Evolutionary conservation across 2,329 filamentous ascomycete species (phyloP).

Genomic region (Phyllosticta ampelicida): DNA sequence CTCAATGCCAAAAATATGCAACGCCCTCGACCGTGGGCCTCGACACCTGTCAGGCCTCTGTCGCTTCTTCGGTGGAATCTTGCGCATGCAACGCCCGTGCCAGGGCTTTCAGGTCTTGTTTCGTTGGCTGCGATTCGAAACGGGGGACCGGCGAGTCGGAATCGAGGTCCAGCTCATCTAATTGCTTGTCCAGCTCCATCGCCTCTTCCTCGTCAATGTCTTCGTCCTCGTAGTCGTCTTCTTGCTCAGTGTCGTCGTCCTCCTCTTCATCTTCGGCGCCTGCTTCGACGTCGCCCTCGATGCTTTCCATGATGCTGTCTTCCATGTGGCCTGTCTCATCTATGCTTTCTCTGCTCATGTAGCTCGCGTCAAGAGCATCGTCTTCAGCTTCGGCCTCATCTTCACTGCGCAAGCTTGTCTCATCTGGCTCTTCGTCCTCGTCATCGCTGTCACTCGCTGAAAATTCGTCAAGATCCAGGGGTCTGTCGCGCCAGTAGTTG

Average conservation of each 20-base stretch:
- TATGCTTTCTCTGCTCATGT: slow-evolving; percentile 42
- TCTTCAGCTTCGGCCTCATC: slow-evolving; percentile 39
- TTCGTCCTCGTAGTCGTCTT: slow-evolving; percentile 18
- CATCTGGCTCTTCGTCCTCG: slow-evolving; percentile 39
- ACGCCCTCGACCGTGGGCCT: not conserved
- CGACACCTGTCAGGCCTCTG: not conserved
- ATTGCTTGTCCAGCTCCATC: slow-evolving; percentile 6
- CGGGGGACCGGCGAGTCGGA: not conserved
- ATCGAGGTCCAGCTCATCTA: slow-evolving; percentile 7
- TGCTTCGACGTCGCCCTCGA: slow-evolving; percentile 32
- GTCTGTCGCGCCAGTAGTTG: slow-evolving; percentile 84
- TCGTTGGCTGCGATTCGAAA: not conserved
- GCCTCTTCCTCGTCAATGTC: slow-evolving; percentile 11
- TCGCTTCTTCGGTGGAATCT: not conserved
- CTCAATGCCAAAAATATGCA: not conserved
- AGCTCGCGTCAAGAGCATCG: slow-evolving; percentile 42
- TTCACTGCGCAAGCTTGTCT: slow-evolving; percentile 36
- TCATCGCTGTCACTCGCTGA: slow-evolving; percentile 58
- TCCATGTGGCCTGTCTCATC: slow-evolving; percentile 35
- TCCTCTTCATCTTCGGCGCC: slow-evolving; percentile 14
- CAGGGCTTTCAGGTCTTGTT: not conserved
- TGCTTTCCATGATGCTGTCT: slow-evolving; percentile 41
- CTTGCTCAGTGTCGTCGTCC: slow-evolving; percentile 17
- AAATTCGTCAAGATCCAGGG: slow-evolving; percentile 79
- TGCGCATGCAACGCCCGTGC: not conserved